Evolutionary conservation across 768 basidiomycete species (phyloP).

Genomic region (Termitomyces sp.): DNA sequence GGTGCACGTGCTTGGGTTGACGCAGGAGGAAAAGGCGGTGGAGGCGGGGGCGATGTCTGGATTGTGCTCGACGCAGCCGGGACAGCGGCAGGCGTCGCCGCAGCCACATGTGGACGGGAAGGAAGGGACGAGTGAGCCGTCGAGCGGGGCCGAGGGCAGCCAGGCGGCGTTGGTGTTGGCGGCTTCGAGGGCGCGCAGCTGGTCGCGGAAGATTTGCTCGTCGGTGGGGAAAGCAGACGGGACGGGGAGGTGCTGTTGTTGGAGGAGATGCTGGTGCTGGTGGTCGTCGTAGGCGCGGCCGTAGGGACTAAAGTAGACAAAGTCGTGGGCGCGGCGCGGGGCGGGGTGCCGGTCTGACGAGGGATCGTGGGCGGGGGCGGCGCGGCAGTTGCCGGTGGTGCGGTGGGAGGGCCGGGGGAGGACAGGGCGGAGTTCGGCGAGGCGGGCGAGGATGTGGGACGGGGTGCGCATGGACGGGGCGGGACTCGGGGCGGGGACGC

Average conservation of each 20-base stretch:
- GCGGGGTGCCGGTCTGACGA: constrained; percentile 33
- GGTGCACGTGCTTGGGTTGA: constrained; percentile 29
- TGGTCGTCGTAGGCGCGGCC: constrained; percentile 54
- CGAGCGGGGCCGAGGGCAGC: constrained; percentile 13
- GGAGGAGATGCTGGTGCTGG: constrained; percentile 6
- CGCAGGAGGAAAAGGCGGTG: constrained; percentile 30
- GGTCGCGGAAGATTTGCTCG: constrained; percentile 22
- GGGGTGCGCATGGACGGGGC: constrained; percentile 22
- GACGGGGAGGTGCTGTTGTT: constrained; percentile 17
- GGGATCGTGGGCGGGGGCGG: constrained; percentile 42
- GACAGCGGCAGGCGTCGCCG: constrained; percentile 58
- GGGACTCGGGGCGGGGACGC: neutral
- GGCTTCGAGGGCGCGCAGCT: constrained; percentile 26
- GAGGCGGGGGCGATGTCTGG: constrained; percentile 26
- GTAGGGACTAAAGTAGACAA: constrained; percentile 59
- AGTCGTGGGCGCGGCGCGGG: constrained; percentile 48
- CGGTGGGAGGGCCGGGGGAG: constrained; percentile 49
- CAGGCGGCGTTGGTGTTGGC: constrained; percentile 24
- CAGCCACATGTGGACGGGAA: constrained; percentile 56
- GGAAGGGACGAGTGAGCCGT: constrained; percentile 15
- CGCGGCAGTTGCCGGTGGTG: constrained; percentile 15
- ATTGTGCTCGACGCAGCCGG: constrained; percentile 58
- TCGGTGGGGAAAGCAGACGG: constrained; percentile 17
- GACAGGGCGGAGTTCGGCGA: constrained; percentile 64
- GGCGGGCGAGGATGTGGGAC: constrained; percentile 52